phyloP scores from a whole-genome alignment of 2,329 filamentous ascomycete genomes.

The Aspergillus cejpii region DNA sequence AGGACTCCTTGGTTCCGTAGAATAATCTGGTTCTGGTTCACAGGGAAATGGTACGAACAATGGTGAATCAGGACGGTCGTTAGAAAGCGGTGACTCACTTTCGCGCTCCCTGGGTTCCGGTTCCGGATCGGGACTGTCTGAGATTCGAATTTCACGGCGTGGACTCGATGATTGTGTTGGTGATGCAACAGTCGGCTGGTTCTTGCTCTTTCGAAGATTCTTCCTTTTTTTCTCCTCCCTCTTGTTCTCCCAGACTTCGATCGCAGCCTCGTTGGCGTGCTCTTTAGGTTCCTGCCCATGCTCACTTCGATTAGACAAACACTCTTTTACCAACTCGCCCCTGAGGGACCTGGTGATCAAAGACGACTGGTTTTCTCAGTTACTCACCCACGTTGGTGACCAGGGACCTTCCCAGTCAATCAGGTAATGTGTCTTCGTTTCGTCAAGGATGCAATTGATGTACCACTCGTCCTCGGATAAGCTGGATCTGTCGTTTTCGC shows the following conservation, averaged over 20 bases:
- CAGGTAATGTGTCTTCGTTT: slow-evolving; percentile 31
- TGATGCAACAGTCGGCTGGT: slow-evolving; percentile 6
- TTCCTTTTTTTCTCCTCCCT: slow-evolving; percentile 10
- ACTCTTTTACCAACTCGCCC: neutral
- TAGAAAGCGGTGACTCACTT: neutral
- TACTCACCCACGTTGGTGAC: slow-evolving; percentile 36
- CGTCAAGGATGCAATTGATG: slow-evolving; percentile 34
- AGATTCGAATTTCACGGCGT: neutral
- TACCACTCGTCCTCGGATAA: slow-evolving; percentile 29
- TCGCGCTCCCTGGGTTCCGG: neutral
- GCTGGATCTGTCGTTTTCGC: slow-evolving; percentile 9
- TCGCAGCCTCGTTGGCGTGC: slow-evolving; percentile 28
- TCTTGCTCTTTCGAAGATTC: slow-evolving; percentile 4
- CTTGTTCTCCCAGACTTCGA: slow-evolving; percentile 27
- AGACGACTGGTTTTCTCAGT: neutral
- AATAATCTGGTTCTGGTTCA: slow-evolving; percentile 2
- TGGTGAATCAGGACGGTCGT: slow-evolving; percentile 10
- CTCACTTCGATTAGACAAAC: neutral
- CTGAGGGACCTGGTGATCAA: neutral
- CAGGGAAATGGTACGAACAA: slow-evolving; percentile 15
- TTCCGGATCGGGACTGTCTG: slow-evolving; percentile 2
- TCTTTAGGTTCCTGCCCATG: slow-evolving; percentile 30
- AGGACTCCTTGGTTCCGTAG: neutral
- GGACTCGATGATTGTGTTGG: slow-evolving; percentile 1
- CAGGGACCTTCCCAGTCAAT: slow-evolving; percentile 37